These are phyloP conservation scores for Chloromonas sp. DNA, from an alignment of 163 green algal genomes.

Conservation along the genomic window DNA sequence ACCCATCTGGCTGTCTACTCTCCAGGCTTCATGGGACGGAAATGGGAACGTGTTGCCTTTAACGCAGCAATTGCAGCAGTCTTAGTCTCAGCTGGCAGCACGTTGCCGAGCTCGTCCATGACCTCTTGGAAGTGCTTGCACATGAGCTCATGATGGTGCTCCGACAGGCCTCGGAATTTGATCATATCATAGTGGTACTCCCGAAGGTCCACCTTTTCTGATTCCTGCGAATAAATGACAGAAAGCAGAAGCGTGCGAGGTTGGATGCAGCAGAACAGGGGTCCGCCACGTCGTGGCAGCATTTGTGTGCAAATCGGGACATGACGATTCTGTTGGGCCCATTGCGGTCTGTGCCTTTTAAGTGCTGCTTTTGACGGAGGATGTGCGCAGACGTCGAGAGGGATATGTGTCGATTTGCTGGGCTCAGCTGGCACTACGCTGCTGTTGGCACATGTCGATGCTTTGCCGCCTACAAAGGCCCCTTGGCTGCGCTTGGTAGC, in stretches of 20 bases:
- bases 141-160: constrained; percentile 17
- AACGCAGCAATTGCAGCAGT: constrained; percentile 10
- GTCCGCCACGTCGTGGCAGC: not conserved
- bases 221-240: not conserved
- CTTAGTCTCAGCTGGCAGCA: constrained; percentile 11
- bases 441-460: too few species aligned
- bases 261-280: not conserved
- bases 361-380: too few species aligned
- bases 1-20: not conserved
- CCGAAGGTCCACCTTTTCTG: constrained; percentile 9
- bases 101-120: constrained; percentile 13
- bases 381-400: too few species aligned
- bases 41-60: constrained; percentile 4
- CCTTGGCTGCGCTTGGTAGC: too few species aligned
- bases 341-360: not conserved
- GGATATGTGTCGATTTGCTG: too few species aligned
- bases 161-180: constrained; percentile 15
- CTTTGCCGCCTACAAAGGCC: too few species aligned
- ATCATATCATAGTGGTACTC: constrained; percentile 20
- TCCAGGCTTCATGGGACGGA: constrained; percentile 15
- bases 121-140: constrained; percentile 18
- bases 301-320: not conserved
- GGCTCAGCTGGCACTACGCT: too few species aligned
- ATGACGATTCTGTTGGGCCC: not conserved
- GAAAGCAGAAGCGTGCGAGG: not conserved